phyloP scores from a whole-genome alignment of 2,329 filamentous ascomycete genomes.

The Elsinoe ampelina region DNA sequence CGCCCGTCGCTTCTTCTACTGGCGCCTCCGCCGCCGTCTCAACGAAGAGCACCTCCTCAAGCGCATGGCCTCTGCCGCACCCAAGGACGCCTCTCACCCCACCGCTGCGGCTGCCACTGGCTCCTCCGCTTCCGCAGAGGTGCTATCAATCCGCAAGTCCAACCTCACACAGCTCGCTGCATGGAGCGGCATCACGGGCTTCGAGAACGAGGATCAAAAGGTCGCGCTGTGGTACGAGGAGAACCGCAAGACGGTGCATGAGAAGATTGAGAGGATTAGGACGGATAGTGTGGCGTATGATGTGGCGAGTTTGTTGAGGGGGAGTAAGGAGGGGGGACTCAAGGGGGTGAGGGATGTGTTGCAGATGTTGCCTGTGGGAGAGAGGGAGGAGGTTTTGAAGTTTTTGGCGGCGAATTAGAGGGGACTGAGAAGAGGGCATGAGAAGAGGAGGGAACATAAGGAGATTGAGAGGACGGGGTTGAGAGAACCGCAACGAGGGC shows the following conservation, averaged over 20 bases:
- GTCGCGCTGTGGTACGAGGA: conserved; percentile 96
- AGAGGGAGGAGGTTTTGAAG: conserved; percentile 75
- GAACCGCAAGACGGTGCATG: conserved; percentile 71
- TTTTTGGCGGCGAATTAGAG: conserved; percentile 35
- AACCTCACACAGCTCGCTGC: conserved; percentile 70
- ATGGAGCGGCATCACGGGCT: conserved; percentile 71
- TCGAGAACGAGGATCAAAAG: conserved; percentile 67
- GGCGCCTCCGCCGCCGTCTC: conserved; percentile 90
- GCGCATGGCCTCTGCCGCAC: conserved; percentile 55
- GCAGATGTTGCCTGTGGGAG: conserved; percentile 74
- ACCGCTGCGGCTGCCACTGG: neutral
- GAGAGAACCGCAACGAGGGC: no score
- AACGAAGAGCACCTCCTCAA: conserved; percentile 97
- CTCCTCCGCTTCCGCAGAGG: conserved; percentile 28
- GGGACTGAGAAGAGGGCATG: neutral
- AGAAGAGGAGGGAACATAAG: no score
- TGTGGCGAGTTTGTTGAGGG: conserved; percentile 58
- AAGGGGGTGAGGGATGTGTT: conserved; percentile 81
- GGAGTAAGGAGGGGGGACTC: conserved; percentile 60
- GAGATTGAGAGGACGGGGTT: neutral
- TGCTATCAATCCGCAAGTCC: conserved; percentile 31
- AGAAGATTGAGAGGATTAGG: conserved; percentile 79
- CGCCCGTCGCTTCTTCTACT: conserved; percentile 97
- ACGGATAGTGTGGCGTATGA: conserved; percentile 61
- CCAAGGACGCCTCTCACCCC: neutral